Evolutionary conservation across 2,329 filamentous ascomycete species (phyloP), one percentile per base, ranked within the genome.

Genomic region (Penicillium sp.): DNA sequence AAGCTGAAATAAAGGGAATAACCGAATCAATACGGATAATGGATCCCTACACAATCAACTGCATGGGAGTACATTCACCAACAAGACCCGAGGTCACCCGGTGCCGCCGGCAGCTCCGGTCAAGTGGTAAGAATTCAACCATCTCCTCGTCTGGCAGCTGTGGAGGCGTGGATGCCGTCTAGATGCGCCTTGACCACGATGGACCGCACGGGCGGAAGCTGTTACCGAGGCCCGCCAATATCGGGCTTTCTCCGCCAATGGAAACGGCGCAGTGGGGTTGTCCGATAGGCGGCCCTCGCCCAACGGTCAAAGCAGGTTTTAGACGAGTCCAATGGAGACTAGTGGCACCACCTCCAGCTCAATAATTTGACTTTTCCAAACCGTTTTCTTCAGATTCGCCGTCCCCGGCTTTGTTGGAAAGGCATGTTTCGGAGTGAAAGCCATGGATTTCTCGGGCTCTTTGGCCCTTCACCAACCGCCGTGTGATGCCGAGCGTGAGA

Each of bases 401-500:
- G 31, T n/a, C n/a, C 31, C 4, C 31, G 31, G 31, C 14, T 3
- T 25, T 22, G 18, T 24, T 43, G 27, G n/a, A 14, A 35, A 46
- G 54, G 43, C 28, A 56, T 56, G 54, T 44, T 4, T 18, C 46
- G 16, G 16, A 24, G 9, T 50, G 20, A 50, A 18, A 51, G 42
- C 20, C 31, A 56, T 56, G 54, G 51, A 50, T 49, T 48, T 30
- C 36, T 24, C 48, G 45, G 51, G 48, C 45, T 56, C 51, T 25
- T 33, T 44, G 13, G 51, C 44, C 46, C 44, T 27, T 24, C 48
- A 51, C 35, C 40, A 46, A 13, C 47, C 46, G 11, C 42, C 45
- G 16, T 53, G 46, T 52, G 47, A 58, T 44, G 33, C 47, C 4
- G 58, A 61, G 43, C 46, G 51, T 16, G 53, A 60, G 28, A 49